phyloP scores from a whole-genome alignment of 306 rosid genomes.

The Vachellia pachyceras region DNA sequence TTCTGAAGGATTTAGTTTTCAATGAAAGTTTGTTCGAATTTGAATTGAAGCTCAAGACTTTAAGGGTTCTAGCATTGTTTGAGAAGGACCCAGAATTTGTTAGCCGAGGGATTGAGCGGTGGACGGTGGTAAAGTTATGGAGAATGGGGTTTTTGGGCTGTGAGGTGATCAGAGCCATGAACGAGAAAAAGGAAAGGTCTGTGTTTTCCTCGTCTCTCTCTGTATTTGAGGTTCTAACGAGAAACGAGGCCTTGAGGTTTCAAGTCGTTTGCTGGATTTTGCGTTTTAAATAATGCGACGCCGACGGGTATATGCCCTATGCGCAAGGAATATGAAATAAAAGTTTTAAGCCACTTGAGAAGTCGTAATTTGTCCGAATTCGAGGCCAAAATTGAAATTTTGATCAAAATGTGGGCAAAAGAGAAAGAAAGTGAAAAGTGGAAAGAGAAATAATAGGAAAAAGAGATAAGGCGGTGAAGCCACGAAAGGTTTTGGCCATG shows the following conservation, averaged over 20 bases:
- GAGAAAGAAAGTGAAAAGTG: no score
- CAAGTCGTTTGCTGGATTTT: constrained; percentile 2
- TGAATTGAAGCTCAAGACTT: constrained; percentile 35
- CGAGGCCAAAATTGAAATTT: not conserved
- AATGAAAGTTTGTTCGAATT: constrained; percentile 36
- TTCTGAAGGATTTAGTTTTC: constrained; percentile 45
- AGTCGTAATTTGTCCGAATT: constrained; percentile 27
- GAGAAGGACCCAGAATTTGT: constrained; percentile 38
- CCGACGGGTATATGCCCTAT: not conserved
- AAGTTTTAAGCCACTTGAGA: constrained; percentile 30
- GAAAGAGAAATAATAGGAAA: constrained; percentile 19
- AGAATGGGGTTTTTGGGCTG: constrained; percentile 56
- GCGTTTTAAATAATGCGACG: constrained; percentile 11
- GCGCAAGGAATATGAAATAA: not conserved
- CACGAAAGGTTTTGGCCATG: constrained; percentile 33
- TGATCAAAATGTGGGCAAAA: not conserved
- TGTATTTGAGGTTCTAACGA: not conserved
- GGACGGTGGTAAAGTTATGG: constrained; percentile 47
- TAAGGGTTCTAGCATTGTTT: constrained; percentile 30
- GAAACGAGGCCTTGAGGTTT: not conserved
- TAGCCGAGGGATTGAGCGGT: constrained; percentile 47
- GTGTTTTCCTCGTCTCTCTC: no score
- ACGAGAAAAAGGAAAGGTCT: not conserved
- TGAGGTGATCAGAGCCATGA: constrained; percentile 70
- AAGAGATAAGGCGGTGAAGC: constrained; percentile 52